Evolutionary conservation across 352 stramenopile genomes (phyloP), one percentile per base, ranked within the genome.

Genomic region (Globisporangium barbulae): DNA sequence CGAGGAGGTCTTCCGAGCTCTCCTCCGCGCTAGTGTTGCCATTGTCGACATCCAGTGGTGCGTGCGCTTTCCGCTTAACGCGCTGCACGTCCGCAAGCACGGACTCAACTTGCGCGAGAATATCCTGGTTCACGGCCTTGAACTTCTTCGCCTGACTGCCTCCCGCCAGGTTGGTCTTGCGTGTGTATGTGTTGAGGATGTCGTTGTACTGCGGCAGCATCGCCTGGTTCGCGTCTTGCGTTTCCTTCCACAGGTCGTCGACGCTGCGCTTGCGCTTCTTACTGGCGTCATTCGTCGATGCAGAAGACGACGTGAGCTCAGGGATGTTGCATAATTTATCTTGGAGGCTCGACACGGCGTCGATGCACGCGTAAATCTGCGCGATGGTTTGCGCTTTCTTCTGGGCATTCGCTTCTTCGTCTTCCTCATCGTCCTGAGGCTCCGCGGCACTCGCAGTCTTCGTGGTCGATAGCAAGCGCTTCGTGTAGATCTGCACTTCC

Each of bases 121-220:
- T 85, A 54, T 93, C 84, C 59, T 96, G 88, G 71, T 96, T 94
- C 61, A 96, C 85, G 47, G 83, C 84, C 66, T 94, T 93, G 72
- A 96, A 96, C 70, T 94, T 94, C 65, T 92, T 96, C 15, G 70
- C 73, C 59, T 93, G 83, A 37, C 37, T 88, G 28, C 80, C 82
- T 12, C 75, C 81, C 1, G 75, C 67, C 25, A 93, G 59, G 58
- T 85, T 83, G 39, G 83, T 94, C 76, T 89, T 88, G 69, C 81
- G 80, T 41, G 81, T 80, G 67, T 82, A 85, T 65, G 79, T 82
- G 76, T 90, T 93, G 55, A 96, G 81, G 49, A 96, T 88, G 31
- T 85, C 76, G 61, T 85, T 90, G 73, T 93, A 96, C 63, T 91
- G 82, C 22, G 83, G 81, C 52, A 94, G 65, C 52, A 82, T 69